A percentile compares a stretch with the other conserved stretches of the same genome.
Evolutionary conservation across 495 filamentous ascomycete species (phyloP).

Genomic region (Thermothielavioides terrestris): DNA sequence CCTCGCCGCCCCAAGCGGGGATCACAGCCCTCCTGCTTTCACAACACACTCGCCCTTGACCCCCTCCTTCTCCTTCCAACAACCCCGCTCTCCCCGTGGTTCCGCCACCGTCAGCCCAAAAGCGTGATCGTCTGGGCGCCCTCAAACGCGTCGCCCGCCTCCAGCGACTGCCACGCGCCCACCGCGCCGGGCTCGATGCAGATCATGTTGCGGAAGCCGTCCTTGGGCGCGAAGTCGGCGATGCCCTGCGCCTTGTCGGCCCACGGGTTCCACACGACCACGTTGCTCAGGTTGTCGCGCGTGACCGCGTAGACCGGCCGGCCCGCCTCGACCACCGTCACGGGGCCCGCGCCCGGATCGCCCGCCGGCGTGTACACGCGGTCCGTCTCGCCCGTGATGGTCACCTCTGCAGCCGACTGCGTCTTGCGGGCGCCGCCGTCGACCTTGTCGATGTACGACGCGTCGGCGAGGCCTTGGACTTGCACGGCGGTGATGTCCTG

Average conservation of each 20-base stretch:
- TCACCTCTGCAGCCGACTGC: conserved; percentile 42
- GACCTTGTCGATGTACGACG: conserved; percentile 76
- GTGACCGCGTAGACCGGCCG: conserved; percentile 58
- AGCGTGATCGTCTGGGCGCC: conserved; percentile 67
- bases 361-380: conserved; percentile 52
- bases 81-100: background rate
- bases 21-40: background rate
- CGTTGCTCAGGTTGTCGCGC: conserved; percentile 72
- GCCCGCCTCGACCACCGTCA: conserved; percentile 53
- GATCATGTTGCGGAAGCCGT: conserved; percentile 84
- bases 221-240: conserved; percentile 80
- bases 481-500: conserved; percentile 66
- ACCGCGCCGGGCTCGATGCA: conserved; percentile 90
- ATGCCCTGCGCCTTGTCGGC: conserved; percentile 69
- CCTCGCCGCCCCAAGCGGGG: background rate
- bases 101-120: conserved; percentile 9
- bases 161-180: conserved; percentile 68
- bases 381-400: conserved; percentile 69
- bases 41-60: conserved; percentile 4
- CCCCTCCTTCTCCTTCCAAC: background rate
- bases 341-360: conserved; percentile 29
- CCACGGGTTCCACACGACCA: conserved; percentile 99
- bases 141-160: conserved; percentile 81
- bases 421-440: conserved; percentile 47
- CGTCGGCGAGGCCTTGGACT: conserved; percentile 62